These are phyloP conservation scores for Lomentospora prolificans DNA, from an alignment of 2,329 filamentous ascomycete species.

Conservation along the genomic window DNA sequence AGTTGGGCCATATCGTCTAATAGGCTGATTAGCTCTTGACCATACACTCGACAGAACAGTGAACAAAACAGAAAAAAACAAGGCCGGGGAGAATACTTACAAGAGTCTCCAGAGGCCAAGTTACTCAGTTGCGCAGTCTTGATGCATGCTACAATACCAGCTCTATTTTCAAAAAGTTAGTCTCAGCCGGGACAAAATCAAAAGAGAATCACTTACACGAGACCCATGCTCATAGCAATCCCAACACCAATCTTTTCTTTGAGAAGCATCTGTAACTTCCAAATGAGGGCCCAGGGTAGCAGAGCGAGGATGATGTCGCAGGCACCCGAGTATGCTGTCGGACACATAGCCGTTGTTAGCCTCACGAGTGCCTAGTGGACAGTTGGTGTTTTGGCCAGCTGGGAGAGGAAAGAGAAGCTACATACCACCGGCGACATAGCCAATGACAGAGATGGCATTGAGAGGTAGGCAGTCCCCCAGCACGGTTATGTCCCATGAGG, in stretches of 20 bases:
- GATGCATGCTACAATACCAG: background rate
- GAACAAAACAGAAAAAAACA: too few relatives aligned
- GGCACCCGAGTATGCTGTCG: conserved; percentile 12
- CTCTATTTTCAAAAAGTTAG: conserved; percentile 1
- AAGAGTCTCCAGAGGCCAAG: background rate
- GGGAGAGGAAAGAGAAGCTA: too few relatives aligned
- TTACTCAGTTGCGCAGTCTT: background rate
- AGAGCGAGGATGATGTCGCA: conserved; percentile 14
- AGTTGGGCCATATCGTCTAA: background rate
- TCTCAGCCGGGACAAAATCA: background rate
- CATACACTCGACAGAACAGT: too few relatives aligned
- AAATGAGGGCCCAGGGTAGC: conserved; percentile 16
- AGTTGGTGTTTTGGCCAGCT: too few relatives aligned
- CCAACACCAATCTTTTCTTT: conserved; percentile 15
- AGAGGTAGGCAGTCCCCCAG: too few relatives aligned
- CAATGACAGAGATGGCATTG: too few relatives aligned
- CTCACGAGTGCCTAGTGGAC: too few relatives aligned
- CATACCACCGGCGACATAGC: too few relatives aligned
- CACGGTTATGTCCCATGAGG: too few relatives aligned
- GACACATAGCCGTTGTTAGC: too few relatives aligned
- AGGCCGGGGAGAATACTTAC: background rate
- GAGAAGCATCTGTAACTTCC: conserved; percentile 18
- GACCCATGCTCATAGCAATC: background rate
- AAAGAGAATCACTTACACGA: background rate
- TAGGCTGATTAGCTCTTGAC: too few relatives aligned